These are phyloP conservation scores for Seminavis robusta DNA, from an alignment of 108 stramenopile species.

Conservation along the genomic window DNA sequence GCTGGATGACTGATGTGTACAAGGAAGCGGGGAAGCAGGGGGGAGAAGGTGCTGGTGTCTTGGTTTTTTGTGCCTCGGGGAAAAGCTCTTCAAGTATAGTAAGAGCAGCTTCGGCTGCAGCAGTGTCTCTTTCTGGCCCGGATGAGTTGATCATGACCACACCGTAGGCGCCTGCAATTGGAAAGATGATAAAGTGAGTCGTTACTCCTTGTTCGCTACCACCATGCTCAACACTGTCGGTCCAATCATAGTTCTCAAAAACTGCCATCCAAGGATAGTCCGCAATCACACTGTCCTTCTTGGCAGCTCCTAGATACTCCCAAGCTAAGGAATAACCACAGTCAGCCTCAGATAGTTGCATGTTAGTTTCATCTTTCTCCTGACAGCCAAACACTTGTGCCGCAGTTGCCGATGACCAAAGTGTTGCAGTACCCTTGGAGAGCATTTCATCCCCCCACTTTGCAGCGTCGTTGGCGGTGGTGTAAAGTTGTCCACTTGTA, in stretches of 20 bases:
- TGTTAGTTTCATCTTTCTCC: not conserved
- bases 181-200: conserved; percentile 14
- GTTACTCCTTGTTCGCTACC: conserved; percentile 14
- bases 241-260: conserved; percentile 9
- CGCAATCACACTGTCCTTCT: no score
- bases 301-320: not conserved
- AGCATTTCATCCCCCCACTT: conserved; percentile 9
- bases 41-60: no score
- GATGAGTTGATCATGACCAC: conserved; percentile 18
- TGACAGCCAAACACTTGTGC: not conserved
- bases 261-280: not conserved
- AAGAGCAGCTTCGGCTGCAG: no score
- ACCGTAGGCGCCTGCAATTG: conserved; percentile 14
- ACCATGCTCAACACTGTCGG: conserved; percentile 6
- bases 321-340: conserved; percentile 8
- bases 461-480: conserved; percentile 11
- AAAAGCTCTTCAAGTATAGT: no score
- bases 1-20: no score
- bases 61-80: no score
- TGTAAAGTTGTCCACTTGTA: conserved; percentile 10
- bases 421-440: conserved; percentile 6
- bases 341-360: conserved; percentile 3
- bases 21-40: no score
- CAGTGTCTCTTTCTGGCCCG: no score
- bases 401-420: conserved; percentile 7